These are phyloP conservation scores for Cerioporus squamosus DNA, from an alignment of 1,284 basidiomycete species.

Conservation along the genomic window DNA sequence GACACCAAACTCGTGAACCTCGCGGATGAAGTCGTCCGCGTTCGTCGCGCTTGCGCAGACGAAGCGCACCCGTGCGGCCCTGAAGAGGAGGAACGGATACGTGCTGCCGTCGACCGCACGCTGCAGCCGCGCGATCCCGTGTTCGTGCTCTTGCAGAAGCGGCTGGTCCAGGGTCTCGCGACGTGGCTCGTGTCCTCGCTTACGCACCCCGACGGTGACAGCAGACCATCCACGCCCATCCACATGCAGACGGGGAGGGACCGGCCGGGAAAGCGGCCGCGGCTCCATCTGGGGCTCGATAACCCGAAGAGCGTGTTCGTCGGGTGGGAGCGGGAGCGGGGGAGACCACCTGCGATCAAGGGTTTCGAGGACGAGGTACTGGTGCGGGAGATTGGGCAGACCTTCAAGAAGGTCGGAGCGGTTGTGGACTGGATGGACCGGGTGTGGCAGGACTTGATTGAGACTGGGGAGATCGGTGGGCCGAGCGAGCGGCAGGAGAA, in stretches of 20 bases:
- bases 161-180: slow-evolving; percentile 53
- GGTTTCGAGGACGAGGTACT: slow-evolving; percentile 54
- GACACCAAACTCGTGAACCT: slow-evolving; percentile 65
- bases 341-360: slow-evolving; percentile 37
- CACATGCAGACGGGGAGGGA: slow-evolving; percentile 43
- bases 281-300: slow-evolving; percentile 29
- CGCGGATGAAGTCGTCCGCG: slow-evolving; percentile 70
- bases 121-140: slow-evolving; percentile 66
- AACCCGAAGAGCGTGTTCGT: slow-evolving; percentile 16
- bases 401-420: slow-evolving; percentile 34
- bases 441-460: slow-evolving; percentile 39
- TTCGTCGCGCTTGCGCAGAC: slow-evolving; percentile 22
- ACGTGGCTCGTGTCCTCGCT: slow-evolving; percentile 32
- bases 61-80: slow-evolving; percentile 28
- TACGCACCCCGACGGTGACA: not conserved
- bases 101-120: slow-evolving; percentile 63
- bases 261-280: slow-evolving; percentile 28
- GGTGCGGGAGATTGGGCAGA: slow-evolving; percentile 33
- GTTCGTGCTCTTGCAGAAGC: slow-evolving; percentile 61
- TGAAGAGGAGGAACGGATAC: slow-evolving; percentile 53
- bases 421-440: slow-evolving; percentile 46
- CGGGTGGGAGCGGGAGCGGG: slow-evolving; percentile 13
- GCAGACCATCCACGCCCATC: slow-evolving; percentile 35
- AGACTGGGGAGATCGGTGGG: slow-evolving; percentile 22
- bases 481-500: not conserved